Conservation (phyloP, 192 early-diverging fungal genomes). For the Coemansia sp. region DNA sequence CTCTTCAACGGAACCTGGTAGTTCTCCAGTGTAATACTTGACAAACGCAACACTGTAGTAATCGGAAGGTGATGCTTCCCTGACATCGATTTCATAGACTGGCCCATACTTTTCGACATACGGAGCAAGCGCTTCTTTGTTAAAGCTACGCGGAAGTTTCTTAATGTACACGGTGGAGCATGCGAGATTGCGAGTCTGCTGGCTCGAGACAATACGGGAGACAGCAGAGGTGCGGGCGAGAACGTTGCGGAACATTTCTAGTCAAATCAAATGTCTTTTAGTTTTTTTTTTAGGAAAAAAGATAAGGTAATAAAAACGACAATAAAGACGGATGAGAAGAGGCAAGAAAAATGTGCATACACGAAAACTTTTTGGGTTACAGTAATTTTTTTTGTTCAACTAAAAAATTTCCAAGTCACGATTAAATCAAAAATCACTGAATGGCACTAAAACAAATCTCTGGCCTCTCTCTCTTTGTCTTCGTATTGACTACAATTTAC, state of each 20-base stretch:
- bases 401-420: neutral
- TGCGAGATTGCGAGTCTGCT: constrained; percentile 42
- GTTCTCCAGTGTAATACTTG: constrained; percentile 37
- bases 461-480: no score
- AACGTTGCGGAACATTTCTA: constrained; percentile 41
- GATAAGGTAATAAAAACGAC: neutral
- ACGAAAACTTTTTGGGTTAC: no score
- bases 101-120: constrained; percentile 29
- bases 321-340: neutral
- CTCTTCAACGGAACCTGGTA: constrained; percentile 38
- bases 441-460: neutral
- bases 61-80: neutral
- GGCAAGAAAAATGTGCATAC: neutral
- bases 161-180: constrained; percentile 29
- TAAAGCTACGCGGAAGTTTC: constrained; percentile 18
- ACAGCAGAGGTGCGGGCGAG: constrained; percentile 28
- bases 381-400: no score
- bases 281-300: neutral
- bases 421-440: neutral
- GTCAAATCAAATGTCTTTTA: neutral
- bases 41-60: constrained; percentile 29
- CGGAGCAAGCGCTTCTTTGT: constrained; percentile 17
- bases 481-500: no score
- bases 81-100: constrained; percentile 27
- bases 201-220: constrained; percentile 9